A percentile compares a stretch with the other conserved stretches of the same genome.
These are phyloP conservation scores for Fusarium sp. DNA, from an alignment of 2,329 filamentous ascomycete genomes.

Conservation along the genomic window DNA sequence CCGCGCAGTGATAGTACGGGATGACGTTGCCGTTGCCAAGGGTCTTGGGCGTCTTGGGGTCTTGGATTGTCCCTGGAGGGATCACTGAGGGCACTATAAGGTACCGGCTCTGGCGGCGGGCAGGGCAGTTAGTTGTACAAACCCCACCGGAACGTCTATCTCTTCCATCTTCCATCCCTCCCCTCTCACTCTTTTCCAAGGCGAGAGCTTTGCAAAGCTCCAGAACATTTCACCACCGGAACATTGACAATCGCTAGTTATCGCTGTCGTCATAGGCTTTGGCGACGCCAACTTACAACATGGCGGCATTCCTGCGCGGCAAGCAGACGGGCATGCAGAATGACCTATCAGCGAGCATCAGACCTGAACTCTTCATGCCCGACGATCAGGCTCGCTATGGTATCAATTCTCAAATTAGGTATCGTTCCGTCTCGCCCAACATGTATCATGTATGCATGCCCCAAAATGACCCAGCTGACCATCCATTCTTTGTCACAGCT, in stretches of 20 bases:
- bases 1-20: conserved; percentile 11
- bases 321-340: conserved; percentile 94
- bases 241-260: neutral
- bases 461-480: conserved; percentile 30
- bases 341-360: conserved; percentile 85
- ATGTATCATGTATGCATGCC: neutral
- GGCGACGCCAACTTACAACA: conserved; percentile 50
- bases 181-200: neutral
- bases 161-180: conserved; percentile 10
- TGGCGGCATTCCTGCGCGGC: conserved; percentile 88
- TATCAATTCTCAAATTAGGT: conserved; percentile 79
- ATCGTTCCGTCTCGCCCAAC: conserved; percentile 19
- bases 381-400: conserved; percentile 87
- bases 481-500: conserved; percentile 56
- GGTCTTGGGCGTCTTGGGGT: conserved; percentile 27
- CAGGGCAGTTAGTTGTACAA: conserved; percentile 9
- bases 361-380: conserved; percentile 79
- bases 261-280: conserved; percentile 1
- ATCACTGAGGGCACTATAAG: conserved; percentile 19
- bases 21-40: conserved; percentile 32
- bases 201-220: conserved; percentile 20
- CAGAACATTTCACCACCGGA: conserved; percentile 13
- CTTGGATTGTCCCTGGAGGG: conserved; percentile 5
- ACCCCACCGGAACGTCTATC: conserved; percentile 35
- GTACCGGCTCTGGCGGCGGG: neutral